phyloP scores from a whole-genome alignment of 164 flowering plant genomes.

The Vitis rupestris region DNA sequence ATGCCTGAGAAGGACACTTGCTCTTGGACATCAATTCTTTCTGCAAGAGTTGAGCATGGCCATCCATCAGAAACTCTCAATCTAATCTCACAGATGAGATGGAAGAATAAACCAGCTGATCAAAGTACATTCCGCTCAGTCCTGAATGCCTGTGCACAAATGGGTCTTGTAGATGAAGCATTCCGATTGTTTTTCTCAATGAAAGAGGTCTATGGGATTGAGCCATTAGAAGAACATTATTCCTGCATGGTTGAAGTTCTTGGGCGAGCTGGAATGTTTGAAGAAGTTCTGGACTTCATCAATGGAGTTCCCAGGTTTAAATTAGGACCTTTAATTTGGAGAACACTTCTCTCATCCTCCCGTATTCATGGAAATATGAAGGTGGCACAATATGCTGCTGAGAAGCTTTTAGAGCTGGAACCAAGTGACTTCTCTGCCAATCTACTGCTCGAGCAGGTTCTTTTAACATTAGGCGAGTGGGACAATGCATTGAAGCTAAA shows the following conservation, averaged over 20 bases:
- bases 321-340: slow-evolving; percentile 29
- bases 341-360: slow-evolving; percentile 29
- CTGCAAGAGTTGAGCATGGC: slow-evolving; percentile 34
- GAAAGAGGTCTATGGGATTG: slow-evolving; percentile 21
- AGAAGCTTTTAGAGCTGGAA: slow-evolving; percentile 31
- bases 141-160: slow-evolving; percentile 28
- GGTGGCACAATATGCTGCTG: slow-evolving; percentile 28
- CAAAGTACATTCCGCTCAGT: slow-evolving; percentile 19
- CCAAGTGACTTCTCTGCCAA: slow-evolving; percentile 25
- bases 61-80: slow-evolving; percentile 27
- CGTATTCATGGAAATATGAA: slow-evolving; percentile 30
- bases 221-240: slow-evolving; percentile 31
- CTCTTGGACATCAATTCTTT: slow-evolving; percentile 31
- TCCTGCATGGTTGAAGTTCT: slow-evolving; percentile 32
- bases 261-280: slow-evolving; percentile 36
- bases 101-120: slow-evolving; percentile 16
- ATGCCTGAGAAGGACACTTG: slow-evolving; percentile 19
- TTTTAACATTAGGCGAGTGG: slow-evolving; percentile 33
- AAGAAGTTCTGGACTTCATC: slow-evolving; percentile 32
- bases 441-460: slow-evolving; percentile 29
- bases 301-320: slow-evolving; percentile 12
- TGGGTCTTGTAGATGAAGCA: slow-evolving; percentile 30
- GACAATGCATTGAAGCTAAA: slow-evolving; percentile 29
- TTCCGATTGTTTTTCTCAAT: slow-evolving; percentile 22
- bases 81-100: slow-evolving; percentile 22